These are phyloP conservation scores for Hypoxylon subgilvum DNA, from an alignment of 495 filamentous ascomycete genomes.

Conservation along the genomic window DNA sequence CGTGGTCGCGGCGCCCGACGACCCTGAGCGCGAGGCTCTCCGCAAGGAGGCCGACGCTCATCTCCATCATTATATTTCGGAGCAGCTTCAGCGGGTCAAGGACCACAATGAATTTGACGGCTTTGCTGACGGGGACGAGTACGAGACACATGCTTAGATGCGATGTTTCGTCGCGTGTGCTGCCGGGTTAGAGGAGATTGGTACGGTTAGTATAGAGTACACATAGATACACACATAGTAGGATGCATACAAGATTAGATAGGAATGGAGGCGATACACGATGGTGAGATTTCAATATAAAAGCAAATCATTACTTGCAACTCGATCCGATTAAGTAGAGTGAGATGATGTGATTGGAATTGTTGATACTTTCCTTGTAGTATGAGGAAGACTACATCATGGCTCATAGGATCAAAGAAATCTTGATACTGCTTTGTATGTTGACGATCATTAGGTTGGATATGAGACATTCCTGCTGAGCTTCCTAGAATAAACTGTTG, in stretches of 20 bases:
- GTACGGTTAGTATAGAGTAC: conserved; percentile 1
- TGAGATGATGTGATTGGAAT: no score
- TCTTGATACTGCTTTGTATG: no score
- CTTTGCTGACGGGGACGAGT: conserved; percentile 53
- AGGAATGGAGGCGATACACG: conserved; percentile 8
- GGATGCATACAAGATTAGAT: conserved; percentile 32
- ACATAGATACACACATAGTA: conserved; percentile 24
- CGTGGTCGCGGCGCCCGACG: conserved; percentile 36
- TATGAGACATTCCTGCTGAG: no score
- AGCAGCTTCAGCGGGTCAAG: conserved; percentile 68
- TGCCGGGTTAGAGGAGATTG: background rate
- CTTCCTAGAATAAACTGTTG: no score
- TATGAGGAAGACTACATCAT: no score
- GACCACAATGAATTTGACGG: conserved; percentile 46
- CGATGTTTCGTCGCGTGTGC: no score
- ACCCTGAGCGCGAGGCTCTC: conserved; percentile 48
- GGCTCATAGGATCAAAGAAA: no score
- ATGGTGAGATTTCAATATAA: no score
- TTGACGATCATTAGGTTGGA: no score
- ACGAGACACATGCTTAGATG: conserved; percentile 54
- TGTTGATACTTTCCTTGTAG: no score
- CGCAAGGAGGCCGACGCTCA: conserved; percentile 66
- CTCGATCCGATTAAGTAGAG: no score
- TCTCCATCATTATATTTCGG: conserved; percentile 71
- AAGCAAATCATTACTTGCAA: no score